Percentiles rank a stretch among this genome's conserved stretches.
These are phyloP conservation scores for Yamadazyma friedrichii DNA, from an alignment of 1,139 yeast species.

Conservation along the genomic window DNA sequence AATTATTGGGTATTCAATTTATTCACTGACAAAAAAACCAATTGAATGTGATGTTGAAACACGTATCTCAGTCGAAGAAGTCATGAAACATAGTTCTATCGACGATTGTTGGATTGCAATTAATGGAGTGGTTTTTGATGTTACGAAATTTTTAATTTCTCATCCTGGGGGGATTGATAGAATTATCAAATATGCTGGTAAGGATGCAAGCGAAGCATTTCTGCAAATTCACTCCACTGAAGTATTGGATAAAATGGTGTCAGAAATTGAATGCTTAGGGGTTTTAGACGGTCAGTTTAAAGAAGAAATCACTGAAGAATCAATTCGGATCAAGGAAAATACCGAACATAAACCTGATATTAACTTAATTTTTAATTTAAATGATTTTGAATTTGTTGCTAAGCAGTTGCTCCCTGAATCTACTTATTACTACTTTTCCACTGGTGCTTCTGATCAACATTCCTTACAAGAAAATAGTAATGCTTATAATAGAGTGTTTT, in stretches of 20 bases:
- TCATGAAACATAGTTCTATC: slow-evolving; percentile 11
- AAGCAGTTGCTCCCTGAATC: slow-evolving; percentile 61
- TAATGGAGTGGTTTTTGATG: slow-evolving; percentile 22
- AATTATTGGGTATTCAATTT: neutral
- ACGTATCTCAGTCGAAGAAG: slow-evolving; percentile 10
- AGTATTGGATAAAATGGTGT: slow-evolving; percentile 14
- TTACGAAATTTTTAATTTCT: slow-evolving; percentile 18
- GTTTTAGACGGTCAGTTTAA: slow-evolving; percentile 18
- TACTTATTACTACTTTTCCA: slow-evolving; percentile 83
- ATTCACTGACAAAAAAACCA: neutral
- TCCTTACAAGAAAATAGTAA: slow-evolving; percentile 78
- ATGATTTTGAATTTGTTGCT: slow-evolving; percentile 79
- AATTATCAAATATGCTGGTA: slow-evolving; percentile 22
- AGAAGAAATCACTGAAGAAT: slow-evolving; percentile 11
- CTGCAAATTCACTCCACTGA: slow-evolving; percentile 15
- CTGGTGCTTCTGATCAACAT: slow-evolving; percentile 88
- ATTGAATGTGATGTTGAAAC: slow-evolving; percentile 1
- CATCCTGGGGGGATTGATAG: slow-evolving; percentile 23
- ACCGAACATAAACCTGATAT: slow-evolving; percentile 28
- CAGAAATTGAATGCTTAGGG: slow-evolving; percentile 14
- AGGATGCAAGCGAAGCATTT: slow-evolving; percentile 19
- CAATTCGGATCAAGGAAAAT: slow-evolving; percentile 9
- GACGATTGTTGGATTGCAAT: slow-evolving; percentile 21
- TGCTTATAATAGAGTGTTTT: slow-evolving; percentile 77
- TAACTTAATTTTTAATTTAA: slow-evolving; percentile 38